Evolutionary conservation across 306 rosid genomes (phyloP), one percentile per base, ranked within the genome.

Genomic region (Vigna unguiculata): DNA sequence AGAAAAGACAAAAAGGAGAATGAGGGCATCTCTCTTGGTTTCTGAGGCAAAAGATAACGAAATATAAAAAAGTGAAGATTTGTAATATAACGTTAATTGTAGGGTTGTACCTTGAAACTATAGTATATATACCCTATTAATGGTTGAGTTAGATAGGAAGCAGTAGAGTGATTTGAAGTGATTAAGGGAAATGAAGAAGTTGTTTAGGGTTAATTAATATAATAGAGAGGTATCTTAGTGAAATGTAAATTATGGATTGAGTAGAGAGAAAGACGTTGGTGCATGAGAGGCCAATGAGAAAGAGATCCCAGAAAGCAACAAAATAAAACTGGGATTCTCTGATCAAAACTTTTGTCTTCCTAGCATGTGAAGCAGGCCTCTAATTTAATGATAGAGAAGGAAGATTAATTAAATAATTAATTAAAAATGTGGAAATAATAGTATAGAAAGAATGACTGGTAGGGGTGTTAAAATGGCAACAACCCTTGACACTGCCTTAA

Each of bases 261-360:
- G 48, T 83, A 62, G 15, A 82, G 85, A 85, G 68, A 86, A 84
- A 84, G 85, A 75, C 96, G 92, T 84, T 87, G 52, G 22, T 81
- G 86, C 90, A 89, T 85, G 89, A 87, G 77, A 78, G 61, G 45
- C 75, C 75, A 82, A 78, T 67, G 65, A 82, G 72, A 73, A 59
- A 52, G 25, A 53, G 1, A 38, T 22, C 73, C 65, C 89, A 70
- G 52, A 82, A 86, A 72, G 21, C 54, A 87, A 89, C 90, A 89
- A 91, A 89, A 83, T 63, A 69, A 81, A 87, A 91, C 88, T 87
- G 93, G 87, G 96, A 91, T 91, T 91, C 96, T 89, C 77, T 79
- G 68, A 30, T 28, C 85, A 82, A 52, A 84, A 65, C 40, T 85
- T 43, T 43, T 43, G 16, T 43, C 48, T 43, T 43, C 88, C 86